phyloP scores from a whole-genome alignment of 1,284 basidiomycete genomes.

The Rhodofomes roseus region DNA sequence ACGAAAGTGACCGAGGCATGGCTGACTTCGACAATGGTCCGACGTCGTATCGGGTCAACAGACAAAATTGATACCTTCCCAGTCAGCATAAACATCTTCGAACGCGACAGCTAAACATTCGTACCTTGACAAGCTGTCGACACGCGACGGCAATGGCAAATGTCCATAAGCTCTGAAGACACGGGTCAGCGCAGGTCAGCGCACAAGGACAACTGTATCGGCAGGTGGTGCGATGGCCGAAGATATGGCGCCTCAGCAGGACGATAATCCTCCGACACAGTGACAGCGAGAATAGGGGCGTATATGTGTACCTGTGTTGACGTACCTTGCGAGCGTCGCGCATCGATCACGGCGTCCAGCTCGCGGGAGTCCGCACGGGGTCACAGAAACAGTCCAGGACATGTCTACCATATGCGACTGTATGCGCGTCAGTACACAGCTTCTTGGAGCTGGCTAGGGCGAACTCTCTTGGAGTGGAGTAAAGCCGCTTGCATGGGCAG shows the following conservation, averaged over 20 bases:
- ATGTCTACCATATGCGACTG: too few species aligned
- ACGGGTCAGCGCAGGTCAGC: too few species aligned
- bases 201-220: not conserved
- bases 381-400: too few species aligned
- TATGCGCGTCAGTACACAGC: not conserved
- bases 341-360: not conserved
- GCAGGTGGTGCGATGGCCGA: not conserved
- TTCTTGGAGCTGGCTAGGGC: not conserved
- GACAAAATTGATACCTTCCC: not conserved
- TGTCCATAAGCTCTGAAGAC: not conserved
- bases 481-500: not conserved
- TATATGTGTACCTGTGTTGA: not conserved
- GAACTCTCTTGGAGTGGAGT: not conserved
- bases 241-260: not conserved
- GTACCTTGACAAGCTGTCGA: not conserved
- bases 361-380: not conserved
- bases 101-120: not conserved
- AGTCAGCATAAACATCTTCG: not conserved
- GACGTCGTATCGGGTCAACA: not conserved
- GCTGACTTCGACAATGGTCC: not conserved
- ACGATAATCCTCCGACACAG: not conserved
- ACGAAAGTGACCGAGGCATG: not conserved
- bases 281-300: not conserved
- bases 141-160: not conserved
- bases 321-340: not conserved